These are phyloP conservation scores for Gossypium ekmanianum DNA, from an alignment of 345 rosid species.

Conservation along the genomic window DNA sequence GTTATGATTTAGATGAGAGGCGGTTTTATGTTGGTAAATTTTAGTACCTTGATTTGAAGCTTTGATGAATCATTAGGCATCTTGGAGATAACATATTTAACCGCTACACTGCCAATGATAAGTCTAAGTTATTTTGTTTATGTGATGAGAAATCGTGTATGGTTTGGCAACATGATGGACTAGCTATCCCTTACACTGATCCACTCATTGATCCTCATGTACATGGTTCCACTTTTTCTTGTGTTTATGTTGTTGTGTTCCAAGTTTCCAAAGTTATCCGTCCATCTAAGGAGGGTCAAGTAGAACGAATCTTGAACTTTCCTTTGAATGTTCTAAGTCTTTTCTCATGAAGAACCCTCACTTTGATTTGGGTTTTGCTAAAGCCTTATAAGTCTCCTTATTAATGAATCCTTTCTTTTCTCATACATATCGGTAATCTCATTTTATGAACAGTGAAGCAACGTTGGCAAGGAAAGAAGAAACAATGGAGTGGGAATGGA, in stretches of 20 bases:
- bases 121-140: neutral
- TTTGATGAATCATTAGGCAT: neutral
- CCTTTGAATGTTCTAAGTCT: neutral
- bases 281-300: neutral
- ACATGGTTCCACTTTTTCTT: neutral
- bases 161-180: neutral
- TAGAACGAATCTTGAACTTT: neutral
- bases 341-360: neutral
- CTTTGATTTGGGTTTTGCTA: neutral
- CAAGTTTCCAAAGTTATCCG: neutral
- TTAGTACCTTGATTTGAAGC: conserved; percentile 1
- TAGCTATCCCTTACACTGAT: neutral
- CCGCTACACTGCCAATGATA: neutral
- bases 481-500: neutral
- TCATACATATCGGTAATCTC: too few species aligned
- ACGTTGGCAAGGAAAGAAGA: neutral
- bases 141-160: neutral
- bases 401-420: too few species aligned
- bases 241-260: neutral
- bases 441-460: neutral
- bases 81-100: neutral
- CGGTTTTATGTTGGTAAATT: neutral
- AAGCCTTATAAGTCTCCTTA: neutral
- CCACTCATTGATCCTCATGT: neutral
- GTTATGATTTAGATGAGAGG: neutral